A percentile compares a stretch with the other conserved stretches of the same genome.
These are phyloP conservation scores for Lactuca sativa DNA, from an alignment of 129 eudicot species.

Conservation along the genomic window DNA sequence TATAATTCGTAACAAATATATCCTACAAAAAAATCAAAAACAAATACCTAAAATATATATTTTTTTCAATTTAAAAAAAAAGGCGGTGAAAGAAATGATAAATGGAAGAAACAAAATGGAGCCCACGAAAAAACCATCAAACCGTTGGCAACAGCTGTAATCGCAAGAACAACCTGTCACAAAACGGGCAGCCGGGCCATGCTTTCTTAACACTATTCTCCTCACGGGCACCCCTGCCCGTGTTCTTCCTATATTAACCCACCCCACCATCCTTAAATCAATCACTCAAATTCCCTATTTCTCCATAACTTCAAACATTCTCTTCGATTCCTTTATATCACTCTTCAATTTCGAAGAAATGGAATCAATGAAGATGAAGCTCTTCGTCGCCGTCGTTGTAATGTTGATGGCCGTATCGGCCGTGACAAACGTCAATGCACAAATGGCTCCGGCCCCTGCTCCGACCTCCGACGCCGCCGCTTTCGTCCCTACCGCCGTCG, in stretches of 20 bases:
- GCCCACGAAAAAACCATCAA: slow-evolving; percentile 3
- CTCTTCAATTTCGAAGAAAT: slow-evolving; percentile 5
- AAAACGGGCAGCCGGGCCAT: slow-evolving; percentile 21
- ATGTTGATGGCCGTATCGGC: slow-evolving; percentile 31
- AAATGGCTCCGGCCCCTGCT: slow-evolving; percentile 27
- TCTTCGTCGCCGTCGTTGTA: slow-evolving; percentile 14
- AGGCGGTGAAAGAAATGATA: background rate
- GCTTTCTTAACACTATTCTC: background rate
- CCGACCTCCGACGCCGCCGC: slow-evolving; percentile 24
- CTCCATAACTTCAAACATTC: too few species aligned
- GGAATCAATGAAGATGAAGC: slow-evolving; percentile 42
- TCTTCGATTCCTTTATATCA: background rate
- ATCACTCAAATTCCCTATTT: background rate
- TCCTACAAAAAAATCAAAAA: too few species aligned
- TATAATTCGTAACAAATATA: too few species aligned
- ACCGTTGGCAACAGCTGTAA: slow-evolving; percentile 28
- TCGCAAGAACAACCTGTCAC: slow-evolving; percentile 22
- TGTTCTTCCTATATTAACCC: background rate
- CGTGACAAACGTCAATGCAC: slow-evolving; percentile 20
- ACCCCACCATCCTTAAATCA: background rate
- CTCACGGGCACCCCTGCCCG: slow-evolving; percentile 1
- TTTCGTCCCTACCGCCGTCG: slow-evolving; percentile 27
- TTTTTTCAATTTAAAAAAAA: background rate
- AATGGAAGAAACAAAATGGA: background rate
- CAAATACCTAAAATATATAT: too few species aligned